These are phyloP conservation scores for Daldinia grandis DNA, from an alignment of 495 filamentous ascomycete species.

Conservation along the genomic window DNA sequence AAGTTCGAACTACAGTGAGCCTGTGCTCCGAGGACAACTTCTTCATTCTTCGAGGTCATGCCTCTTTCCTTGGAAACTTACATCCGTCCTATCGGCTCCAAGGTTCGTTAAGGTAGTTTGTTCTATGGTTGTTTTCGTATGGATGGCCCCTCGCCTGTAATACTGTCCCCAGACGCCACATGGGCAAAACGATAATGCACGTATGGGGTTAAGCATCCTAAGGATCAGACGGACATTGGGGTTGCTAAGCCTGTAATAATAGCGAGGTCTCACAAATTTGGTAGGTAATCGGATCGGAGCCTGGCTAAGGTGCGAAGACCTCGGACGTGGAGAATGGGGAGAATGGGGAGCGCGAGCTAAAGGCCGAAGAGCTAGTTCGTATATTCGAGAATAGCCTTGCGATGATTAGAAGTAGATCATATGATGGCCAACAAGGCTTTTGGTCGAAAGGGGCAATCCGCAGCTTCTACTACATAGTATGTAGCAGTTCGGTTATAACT, in stretches of 20 bases:
- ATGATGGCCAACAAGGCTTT: not conserved
- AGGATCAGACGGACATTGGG: not conserved
- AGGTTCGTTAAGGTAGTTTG: not conserved
- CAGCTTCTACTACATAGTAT: not conserved
- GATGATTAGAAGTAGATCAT: not conserved
- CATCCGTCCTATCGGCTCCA: not conserved
- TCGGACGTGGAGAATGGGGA: conserved; percentile 25
- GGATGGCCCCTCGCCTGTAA: not conserved
- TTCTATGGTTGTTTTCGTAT: not conserved
- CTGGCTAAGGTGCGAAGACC: not conserved
- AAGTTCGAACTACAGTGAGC: not conserved
- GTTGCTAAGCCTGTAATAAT: not conserved
- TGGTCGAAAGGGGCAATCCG: not conserved
- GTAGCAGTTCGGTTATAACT: not conserved
- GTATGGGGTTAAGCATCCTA: not conserved
- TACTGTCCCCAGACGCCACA: not conserved
- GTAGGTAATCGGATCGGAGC: conserved; percentile 22
- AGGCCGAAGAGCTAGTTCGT: conserved; percentile 24
- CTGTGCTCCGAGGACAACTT: not conserved
- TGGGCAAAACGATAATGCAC: not conserved
- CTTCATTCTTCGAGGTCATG: not conserved
- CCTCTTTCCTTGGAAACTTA: not conserved
- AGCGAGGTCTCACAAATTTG: not conserved
- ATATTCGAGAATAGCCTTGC: conserved; percentile 14
- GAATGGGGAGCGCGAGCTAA: conserved; percentile 2